A percentile compares a stretch with the other conserved stretches of the same genome.
Evolutionary conservation across 805 yeast genomes (phyloP).

Genomic region (Kluyveromyces aestuarii): DNA sequence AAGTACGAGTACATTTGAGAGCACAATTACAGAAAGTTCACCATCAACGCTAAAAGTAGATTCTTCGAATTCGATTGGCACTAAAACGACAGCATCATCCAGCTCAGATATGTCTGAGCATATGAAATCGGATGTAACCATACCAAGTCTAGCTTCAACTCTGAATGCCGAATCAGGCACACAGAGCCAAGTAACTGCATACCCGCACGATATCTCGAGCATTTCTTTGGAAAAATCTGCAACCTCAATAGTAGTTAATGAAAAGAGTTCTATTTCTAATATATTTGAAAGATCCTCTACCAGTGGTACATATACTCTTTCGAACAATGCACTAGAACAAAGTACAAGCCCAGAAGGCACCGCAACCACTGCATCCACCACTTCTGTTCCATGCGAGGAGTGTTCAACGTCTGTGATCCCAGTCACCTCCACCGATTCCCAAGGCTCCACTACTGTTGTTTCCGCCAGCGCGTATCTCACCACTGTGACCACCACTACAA

Average conservation of each 20-base stretch:
- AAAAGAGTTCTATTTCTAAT: no score
- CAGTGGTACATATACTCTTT: background rate
- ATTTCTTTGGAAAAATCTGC: no score
- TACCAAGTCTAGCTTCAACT: no score
- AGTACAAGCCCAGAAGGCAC: background rate
- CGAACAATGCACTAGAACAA: background rate
- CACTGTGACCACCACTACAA: constrained; percentile 3
- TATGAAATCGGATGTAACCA: background rate
- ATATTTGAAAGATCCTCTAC: background rate
- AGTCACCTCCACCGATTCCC: background rate
- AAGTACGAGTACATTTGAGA: background rate
- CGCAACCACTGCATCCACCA: background rate
- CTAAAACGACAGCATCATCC: background rate
- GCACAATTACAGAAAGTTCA: background rate
- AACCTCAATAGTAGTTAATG: no score
- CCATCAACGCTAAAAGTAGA: background rate
- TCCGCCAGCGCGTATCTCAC: constrained; percentile 4
- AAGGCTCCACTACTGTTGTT: background rate
- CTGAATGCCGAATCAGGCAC: no score
- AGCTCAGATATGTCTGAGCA: background rate
- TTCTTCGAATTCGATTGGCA: background rate
- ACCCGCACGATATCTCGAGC: no score
- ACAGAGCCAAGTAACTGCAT: no score
- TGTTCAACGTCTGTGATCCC: background rate
- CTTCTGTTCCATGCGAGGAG: background rate